These are phyloP conservation scores for Diaporthe citrichinensis DNA, from an alignment of 2,329 filamentous ascomycete species.

Conservation along the genomic window DNA sequence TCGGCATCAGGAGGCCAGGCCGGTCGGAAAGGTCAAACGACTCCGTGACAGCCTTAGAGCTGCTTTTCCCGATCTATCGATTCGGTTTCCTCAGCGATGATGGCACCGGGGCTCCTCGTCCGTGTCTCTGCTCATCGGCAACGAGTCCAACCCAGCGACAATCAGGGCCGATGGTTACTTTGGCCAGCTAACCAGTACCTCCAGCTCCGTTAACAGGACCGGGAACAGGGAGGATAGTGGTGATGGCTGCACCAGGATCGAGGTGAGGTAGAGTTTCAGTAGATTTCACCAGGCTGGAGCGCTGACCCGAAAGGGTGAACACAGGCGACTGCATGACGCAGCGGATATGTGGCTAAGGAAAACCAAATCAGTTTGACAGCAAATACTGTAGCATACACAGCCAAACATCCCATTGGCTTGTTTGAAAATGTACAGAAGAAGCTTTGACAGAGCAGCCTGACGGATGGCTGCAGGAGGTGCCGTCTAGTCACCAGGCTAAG, in stretches of 20 bases:
- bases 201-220: slow-evolving; percentile 1
- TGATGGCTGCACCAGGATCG: slow-evolving; percentile 47
- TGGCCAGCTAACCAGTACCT: slow-evolving; percentile 26
- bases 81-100: slow-evolving; percentile 22
- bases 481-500: slow-evolving; percentile 55
- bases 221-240: slow-evolving; percentile 27
- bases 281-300: slow-evolving; percentile 53
- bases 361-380: slow-evolving; percentile 58
- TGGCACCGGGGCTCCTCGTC: slow-evolving; percentile 24
- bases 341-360: slow-evolving; percentile 51
- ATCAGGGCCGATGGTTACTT: slow-evolving; percentile 17
- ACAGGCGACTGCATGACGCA: slow-evolving; percentile 58
- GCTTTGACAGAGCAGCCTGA: slow-evolving; percentile 57
- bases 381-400: slow-evolving; percentile 55
- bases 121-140: slow-evolving; percentile 17
- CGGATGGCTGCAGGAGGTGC: slow-evolving; percentile 65
- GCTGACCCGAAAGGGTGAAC: slow-evolving; percentile 55
- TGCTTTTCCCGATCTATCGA: slow-evolving; percentile 36
- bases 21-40: slow-evolving; percentile 45
- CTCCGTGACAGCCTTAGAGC: slow-evolving; percentile 40
- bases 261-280: slow-evolving; percentile 57
- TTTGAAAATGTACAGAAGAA: slow-evolving; percentile 53
- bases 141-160: slow-evolving; percentile 25
- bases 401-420: slow-evolving; percentile 59
- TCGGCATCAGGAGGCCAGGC: slow-evolving; percentile 41